A percentile compares a stretch with the other conserved stretches of the same genome.
These are phyloP conservation scores for Suillus discolor DNA, from an alignment of 768 basidiomycete genomes.

Conservation along the genomic window DNA sequence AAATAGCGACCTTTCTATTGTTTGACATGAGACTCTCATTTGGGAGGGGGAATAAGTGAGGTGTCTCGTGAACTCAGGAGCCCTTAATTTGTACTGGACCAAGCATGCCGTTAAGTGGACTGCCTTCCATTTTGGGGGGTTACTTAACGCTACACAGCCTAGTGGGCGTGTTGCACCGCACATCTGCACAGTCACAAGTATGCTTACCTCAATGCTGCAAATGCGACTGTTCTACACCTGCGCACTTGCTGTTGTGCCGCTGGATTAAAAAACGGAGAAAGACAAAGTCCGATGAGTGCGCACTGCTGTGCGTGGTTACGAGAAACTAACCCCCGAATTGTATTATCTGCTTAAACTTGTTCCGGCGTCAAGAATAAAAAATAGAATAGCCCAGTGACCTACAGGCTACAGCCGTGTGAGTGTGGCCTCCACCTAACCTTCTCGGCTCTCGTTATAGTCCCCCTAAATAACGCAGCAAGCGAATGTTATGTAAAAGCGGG, in stretches of 20 bases:
- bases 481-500: not conserved
- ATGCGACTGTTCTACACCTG: not conserved
- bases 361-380: not conserved
- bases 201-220: not conserved
- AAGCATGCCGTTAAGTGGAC: slow-evolving; percentile 13
- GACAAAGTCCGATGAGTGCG: not conserved
- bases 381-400: not conserved
- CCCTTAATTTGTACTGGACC: slow-evolving; percentile 25
- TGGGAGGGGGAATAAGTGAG: not conserved
- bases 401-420: slow-evolving; percentile 1
- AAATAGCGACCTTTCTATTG: slow-evolving; percentile 44
- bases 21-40: slow-evolving; percentile 33
- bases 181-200: not conserved
- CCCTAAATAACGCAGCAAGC: not conserved
- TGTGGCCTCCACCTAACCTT: not conserved
- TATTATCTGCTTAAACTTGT: not conserved
- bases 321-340: not conserved
- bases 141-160: not conserved
- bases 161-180: not conserved
- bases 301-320: not conserved
- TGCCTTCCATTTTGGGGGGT: slow-evolving; percentile 13
- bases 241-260: not conserved
- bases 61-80: not conserved
- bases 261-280: not conserved
- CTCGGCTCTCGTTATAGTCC: not conserved